These are phyloP conservation scores for Serendipita vermifera DNA, from an alignment of 768 basidiomycete species.

Conservation along the genomic window DNA sequence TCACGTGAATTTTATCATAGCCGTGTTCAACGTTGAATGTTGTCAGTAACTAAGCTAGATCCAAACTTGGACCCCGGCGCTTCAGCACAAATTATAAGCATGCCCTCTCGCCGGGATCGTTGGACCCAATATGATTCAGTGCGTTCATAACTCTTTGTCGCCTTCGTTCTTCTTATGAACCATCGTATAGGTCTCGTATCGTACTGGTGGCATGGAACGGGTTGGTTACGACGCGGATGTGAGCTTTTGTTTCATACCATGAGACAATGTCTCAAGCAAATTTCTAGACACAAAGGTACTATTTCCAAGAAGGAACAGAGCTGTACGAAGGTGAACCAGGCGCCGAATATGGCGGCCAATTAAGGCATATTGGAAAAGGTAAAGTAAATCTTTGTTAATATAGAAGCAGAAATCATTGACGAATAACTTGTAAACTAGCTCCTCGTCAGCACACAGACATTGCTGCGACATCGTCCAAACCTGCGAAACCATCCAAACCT, in stretches of 20 bases:
- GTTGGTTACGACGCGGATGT: constrained; percentile 3
- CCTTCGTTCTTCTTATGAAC: neutral
- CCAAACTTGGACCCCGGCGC: too few relatives aligned
- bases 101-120: constrained; percentile 3
- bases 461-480: neutral
- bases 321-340: constrained; percentile 7
- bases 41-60: too few relatives aligned
- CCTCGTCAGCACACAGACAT: neutral
- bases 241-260: neutral
- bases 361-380: neutral
- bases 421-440: too few relatives aligned
- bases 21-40: too few relatives aligned
- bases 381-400: neutral
- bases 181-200: neutral
- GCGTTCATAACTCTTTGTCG: neutral
- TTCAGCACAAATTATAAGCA: too few relatives aligned
- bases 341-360: neutral
- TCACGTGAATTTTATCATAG: too few relatives aligned
- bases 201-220: neutral
- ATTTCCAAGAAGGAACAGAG: constrained; percentile 7
- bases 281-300: neutral
- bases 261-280: neutral
- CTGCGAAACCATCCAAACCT: neutral
- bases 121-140: constrained; percentile 4
- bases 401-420: too few relatives aligned